Conservation (phyloP, 106 monocot genomes). For the Dendrobium officinale region DNA sequence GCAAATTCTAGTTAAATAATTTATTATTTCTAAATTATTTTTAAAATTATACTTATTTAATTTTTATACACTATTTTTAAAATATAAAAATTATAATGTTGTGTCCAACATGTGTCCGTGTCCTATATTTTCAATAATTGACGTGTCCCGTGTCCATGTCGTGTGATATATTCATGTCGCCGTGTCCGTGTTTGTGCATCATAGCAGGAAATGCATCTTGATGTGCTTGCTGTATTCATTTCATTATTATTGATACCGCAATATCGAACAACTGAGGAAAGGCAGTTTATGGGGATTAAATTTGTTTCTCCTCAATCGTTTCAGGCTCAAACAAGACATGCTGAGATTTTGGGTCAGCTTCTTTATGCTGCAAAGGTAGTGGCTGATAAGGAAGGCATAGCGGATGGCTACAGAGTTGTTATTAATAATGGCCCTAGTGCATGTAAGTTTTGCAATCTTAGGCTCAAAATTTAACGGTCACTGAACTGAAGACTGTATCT, state of each 20-base stretch:
- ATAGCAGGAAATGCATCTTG: too few species aligned
- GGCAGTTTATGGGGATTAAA: background rate
- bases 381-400: constrained; percentile 88
- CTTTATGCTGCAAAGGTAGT: constrained; percentile 76
- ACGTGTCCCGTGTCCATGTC: too few species aligned
- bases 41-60: too few species aligned
- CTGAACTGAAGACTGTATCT: background rate
- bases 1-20: too few species aligned
- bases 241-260: background rate
- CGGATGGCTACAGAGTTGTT: constrained; percentile 68
- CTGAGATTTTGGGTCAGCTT: constrained; percentile 77
- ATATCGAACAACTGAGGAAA: background rate
- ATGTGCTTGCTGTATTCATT: too few species aligned
- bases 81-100: too few species aligned
- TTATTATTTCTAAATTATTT: too few species aligned
- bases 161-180: too few species aligned
- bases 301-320: background rate
- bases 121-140: too few species aligned
- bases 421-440: constrained; percentile 78
- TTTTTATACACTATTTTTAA: too few species aligned
- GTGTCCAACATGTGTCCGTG: too few species aligned
- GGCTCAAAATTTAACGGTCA: background rate
- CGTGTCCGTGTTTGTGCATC: too few species aligned
- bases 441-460: constrained; percentile 40
- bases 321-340: constrained; percentile 78